phyloP scores from a whole-genome alignment of 2,329 filamentous ascomycete species.

The Chaetomium olivaceum region DNA sequence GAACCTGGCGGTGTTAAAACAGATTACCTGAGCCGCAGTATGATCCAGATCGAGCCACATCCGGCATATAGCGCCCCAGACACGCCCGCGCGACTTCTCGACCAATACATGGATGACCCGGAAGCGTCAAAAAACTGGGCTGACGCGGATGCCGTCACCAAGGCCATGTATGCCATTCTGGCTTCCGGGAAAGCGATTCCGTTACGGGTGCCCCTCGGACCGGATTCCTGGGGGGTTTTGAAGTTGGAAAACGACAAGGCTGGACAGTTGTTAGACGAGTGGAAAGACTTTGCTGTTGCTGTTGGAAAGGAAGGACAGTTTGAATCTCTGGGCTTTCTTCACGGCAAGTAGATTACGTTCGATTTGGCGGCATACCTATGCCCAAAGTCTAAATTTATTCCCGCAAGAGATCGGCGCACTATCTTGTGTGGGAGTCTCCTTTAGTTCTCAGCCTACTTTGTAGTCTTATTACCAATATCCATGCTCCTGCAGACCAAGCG shows the following conservation, averaged over 20 bases:
- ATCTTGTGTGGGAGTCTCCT: too few relatives aligned
- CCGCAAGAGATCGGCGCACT: too few relatives aligned
- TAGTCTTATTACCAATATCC: background rate
- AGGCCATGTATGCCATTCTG: constrained; percentile 41
- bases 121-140: constrained; percentile 37
- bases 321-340: constrained; percentile 9
- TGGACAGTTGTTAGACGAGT: constrained; percentile 38
- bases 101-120: constrained; percentile 34
- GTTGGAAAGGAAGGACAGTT: constrained; percentile 22
- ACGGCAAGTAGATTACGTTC: background rate
- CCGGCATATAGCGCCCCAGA: constrained; percentile 41
- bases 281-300: constrained; percentile 36
- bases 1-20: constrained; percentile 47
- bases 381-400: background rate
- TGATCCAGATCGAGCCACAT: constrained; percentile 40
- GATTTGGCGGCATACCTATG: background rate
- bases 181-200: constrained; percentile 41
- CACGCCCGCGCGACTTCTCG: constrained; percentile 38
- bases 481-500: background rate
- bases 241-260: constrained; percentile 36
- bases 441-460: background rate
- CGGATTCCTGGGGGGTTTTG: constrained; percentile 42
- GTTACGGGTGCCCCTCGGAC: constrained; percentile 45
- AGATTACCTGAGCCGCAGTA: constrained; percentile 25
- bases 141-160: constrained; percentile 39